Base-by-base conservation (phyloP, 2,329 filamentous ascomycete genomes). In the Botrytis pseudocinerea region DNA sequence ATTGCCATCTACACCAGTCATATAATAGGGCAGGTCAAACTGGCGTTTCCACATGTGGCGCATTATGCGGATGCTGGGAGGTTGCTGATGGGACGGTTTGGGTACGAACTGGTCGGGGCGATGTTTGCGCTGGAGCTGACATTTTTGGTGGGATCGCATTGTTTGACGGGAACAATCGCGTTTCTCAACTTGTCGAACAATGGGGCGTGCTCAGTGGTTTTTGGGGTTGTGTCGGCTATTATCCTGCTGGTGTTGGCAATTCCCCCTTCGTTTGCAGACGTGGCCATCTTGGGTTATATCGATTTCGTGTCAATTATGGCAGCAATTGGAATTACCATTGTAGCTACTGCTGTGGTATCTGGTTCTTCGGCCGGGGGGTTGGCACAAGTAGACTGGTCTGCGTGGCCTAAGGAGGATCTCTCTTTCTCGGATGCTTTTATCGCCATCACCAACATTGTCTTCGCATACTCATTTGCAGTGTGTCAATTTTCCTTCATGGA, bases 101-200 rank as follows among this genome's bases (percentile, higher is more conserved):
- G 86, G 2, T 83, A 63, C 20, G 61, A 63, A 76, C 74, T 90
- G 46, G 81, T 89, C 68, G 87, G 86, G 6, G 78, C 82, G 25
- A 85, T 83, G 10, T 86, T 87, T 76, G 80, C 85, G 8, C 78
- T 90, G 35, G 85, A 90, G 76, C 81, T 90, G 25, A 80, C 90
- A n/a, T 90, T 91, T 80, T 84, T 89, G 76, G 88, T 90, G 83
- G 87, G 85, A 25, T 88, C 87, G 44, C 90, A 91, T 78, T 82
- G 90, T 44, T 82, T 90, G 73, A 89, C 87, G 0, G 90, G 89
- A 78, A 84, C 83, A n/a, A 87, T 90, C 75, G 87, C 87, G 73
- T 84, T 90, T 80, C 88, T 88, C 74, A 86, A 84, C 5, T 80
- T 91, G 70, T 89, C 87, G 1, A 79, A 84, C 7, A 85, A 88